A percentile compares a stretch with the other conserved stretches of the same genome.
Evolutionary conservation across 176 grass and related monocot species (phyloP).

Genomic region (Bonia amplexicaulis): DNA sequence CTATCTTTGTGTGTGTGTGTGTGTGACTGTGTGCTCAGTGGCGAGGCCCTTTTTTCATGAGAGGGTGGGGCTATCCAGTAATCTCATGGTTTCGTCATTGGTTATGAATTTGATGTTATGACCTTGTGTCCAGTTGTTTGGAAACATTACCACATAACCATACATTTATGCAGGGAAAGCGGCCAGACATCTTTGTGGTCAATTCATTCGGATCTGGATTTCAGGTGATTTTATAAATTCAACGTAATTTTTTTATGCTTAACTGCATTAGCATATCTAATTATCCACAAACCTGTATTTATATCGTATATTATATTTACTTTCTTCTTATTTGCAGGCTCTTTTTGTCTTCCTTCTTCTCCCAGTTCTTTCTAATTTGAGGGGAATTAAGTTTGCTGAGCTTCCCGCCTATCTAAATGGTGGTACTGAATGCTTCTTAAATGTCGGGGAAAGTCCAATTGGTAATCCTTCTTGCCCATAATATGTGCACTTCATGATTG

Average conservation of each 20-base stretch:
- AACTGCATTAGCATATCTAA: background rate
- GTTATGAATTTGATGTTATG: background rate
- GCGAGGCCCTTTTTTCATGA: background rate
- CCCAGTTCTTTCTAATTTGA: constrained; percentile 82
- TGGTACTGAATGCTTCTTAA: constrained; percentile 86
- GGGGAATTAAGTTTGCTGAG: constrained; percentile 83
- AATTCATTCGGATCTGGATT: constrained; percentile 98
- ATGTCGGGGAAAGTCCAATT: constrained; percentile 53
- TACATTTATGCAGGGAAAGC: constrained; percentile 59
- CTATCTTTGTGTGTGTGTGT: background rate
- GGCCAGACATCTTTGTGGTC: constrained; percentile 85
- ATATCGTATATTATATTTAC: background rate
- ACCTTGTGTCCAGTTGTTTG: background rate
- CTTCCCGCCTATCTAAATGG: constrained; percentile 73
- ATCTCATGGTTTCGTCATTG: background rate
- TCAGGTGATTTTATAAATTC: constrained; percentile 53
- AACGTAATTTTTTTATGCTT: background rate
- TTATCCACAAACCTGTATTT: background rate
- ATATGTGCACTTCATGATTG: background rate
- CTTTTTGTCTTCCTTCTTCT: constrained; percentile 90
- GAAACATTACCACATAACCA: background rate
- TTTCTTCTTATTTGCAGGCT: constrained; percentile 49
- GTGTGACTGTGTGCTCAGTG: background rate
- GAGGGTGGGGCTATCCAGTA: background rate
- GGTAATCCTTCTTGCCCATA: constrained; percentile 51